phyloP scores from a whole-genome alignment of 306 rosid genomes.

The Sicyos edulis region DNA sequence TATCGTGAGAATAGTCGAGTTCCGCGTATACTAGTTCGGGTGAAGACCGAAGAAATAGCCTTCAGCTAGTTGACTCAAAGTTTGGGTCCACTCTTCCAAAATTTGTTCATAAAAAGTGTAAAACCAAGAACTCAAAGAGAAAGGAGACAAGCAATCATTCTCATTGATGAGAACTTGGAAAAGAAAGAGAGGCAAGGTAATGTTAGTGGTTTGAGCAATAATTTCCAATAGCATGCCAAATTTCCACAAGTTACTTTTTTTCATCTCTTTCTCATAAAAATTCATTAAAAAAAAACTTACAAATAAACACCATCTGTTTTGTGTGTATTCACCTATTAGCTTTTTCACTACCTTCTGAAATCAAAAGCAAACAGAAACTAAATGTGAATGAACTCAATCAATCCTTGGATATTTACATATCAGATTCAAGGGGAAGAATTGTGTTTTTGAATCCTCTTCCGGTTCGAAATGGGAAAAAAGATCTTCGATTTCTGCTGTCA shows the following conservation, averaged over 20 bases:
- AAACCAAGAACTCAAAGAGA: conserved; percentile 8
- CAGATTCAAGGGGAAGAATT: conserved; percentile 22
- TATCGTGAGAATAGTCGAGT: no score
- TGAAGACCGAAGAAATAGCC: not conserved
- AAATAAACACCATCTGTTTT: conserved; percentile 6
- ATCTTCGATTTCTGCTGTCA: conserved; percentile 33
- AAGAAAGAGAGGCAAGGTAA: conserved; percentile 16
- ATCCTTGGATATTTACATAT: conserved; percentile 4
- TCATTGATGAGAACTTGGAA: conserved; percentile 32
- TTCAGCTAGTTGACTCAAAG: conserved; percentile 21
- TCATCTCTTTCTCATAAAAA: conserved; percentile 7
- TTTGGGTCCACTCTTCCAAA: conserved; percentile 28
- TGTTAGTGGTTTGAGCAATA: conserved; percentile 32
- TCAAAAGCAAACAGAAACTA: not conserved
- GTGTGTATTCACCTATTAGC: not conserved
- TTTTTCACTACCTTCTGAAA: not conserved
- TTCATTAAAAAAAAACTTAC: not conserved
- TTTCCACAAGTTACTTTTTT: conserved; percentile 18
- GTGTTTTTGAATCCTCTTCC: conserved; percentile 35
- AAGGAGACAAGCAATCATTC: conserved; percentile 28
- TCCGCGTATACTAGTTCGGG: no score
- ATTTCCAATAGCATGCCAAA: conserved; percentile 28
- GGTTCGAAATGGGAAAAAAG: conserved; percentile 42
- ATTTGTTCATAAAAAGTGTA: not conserved
- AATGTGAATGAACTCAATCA: conserved; percentile 7